Conservation (phyloP, 176 grass and related monocot species). For the Carex myosuroides region DNA sequence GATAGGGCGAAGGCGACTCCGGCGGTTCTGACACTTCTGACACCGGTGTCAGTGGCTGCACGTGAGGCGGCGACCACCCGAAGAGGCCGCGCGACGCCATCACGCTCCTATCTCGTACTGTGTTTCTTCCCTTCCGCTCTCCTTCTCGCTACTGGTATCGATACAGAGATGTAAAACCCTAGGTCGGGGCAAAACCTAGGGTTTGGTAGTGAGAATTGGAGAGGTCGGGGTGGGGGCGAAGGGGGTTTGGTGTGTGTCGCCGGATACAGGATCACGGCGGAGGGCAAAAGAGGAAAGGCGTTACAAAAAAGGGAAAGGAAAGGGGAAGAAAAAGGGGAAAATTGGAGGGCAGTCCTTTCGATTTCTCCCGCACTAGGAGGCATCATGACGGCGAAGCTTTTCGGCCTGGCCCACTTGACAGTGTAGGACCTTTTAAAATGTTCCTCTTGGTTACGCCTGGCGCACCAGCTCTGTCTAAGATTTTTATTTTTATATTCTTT, state of each 20-base stretch:
- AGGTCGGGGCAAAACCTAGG: constrained; percentile 14
- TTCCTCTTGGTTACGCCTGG: neutral
- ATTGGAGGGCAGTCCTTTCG: constrained; percentile 4
- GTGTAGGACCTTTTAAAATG: neutral
- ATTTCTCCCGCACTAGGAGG: neutral
- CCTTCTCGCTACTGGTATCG: neutral
- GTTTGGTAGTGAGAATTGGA: constrained; percentile 33
- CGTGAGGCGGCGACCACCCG: constrained; percentile 98
- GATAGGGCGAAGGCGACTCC: constrained; percentile 87
- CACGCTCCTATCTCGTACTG: constrained; percentile 24
- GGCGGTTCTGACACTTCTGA: constrained; percentile 94
- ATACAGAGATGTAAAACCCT: neutral
- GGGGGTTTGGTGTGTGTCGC: neutral
- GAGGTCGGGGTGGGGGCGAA: neutral
- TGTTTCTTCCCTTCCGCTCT: neutral
- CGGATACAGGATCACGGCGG: constrained; percentile 6
- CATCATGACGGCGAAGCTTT: constrained; percentile 14
- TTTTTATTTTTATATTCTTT: neutral
- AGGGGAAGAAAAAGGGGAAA: neutral
- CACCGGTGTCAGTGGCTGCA: constrained; percentile 92
- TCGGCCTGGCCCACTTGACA: neutral
- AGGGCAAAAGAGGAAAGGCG: constrained; percentile 14
- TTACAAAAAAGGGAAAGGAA: neutral
- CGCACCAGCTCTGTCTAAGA: neutral
- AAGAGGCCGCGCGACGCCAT: constrained; percentile 93